Conservation (phyloP, 1,284 basidiomycete genomes). For the Athelia sp. region DNA sequence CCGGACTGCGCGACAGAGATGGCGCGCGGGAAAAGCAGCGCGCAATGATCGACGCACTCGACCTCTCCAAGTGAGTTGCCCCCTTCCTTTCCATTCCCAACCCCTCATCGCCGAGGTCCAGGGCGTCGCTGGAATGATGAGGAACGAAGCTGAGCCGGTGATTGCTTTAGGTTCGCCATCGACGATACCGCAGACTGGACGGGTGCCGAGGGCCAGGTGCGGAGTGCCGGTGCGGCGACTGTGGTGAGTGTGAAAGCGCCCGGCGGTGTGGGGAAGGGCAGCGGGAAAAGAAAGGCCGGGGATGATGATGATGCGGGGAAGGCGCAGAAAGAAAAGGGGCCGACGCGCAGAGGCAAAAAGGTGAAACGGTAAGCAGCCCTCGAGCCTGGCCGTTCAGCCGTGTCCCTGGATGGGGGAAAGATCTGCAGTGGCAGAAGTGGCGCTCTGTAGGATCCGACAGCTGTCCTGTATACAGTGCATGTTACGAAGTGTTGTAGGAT, state of each 20-base stretch:
- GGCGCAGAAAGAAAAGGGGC: slow-evolving; percentile 43
- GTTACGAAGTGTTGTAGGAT: too few relatives aligned
- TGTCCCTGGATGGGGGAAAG: too few relatives aligned
- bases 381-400: too few relatives aligned
- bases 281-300: slow-evolving; percentile 66
- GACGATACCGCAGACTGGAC: slow-evolving; percentile 71
- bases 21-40: slow-evolving; percentile 65
- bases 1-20: slow-evolving; percentile 32
- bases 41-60: slow-evolving; percentile 81
- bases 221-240: slow-evolving; percentile 47
- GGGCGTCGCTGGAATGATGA: slow-evolving; percentile 14
- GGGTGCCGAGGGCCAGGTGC: slow-evolving; percentile 68
- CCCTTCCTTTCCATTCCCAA: slow-evolving; percentile 5
- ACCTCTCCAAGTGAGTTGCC: slow-evolving; percentile 74
- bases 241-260: slow-evolving; percentile 75
- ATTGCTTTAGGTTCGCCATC: slow-evolving; percentile 67
- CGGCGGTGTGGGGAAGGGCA: slow-evolving; percentile 46
- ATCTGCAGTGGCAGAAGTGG: too few relatives aligned
- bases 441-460: too few relatives aligned
- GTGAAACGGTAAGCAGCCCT: slow-evolving; percentile 46
- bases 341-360: slow-evolving; percentile 55
- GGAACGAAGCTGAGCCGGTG: slow-evolving; percentile 8
- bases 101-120: slow-evolving; percentile 6
- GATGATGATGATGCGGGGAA: slow-evolving; percentile 25
- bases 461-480: too few relatives aligned